Evolutionary conservation across 2,329 filamentous ascomycete species (phyloP).

Genomic region (Microdochium paspali): DNA sequence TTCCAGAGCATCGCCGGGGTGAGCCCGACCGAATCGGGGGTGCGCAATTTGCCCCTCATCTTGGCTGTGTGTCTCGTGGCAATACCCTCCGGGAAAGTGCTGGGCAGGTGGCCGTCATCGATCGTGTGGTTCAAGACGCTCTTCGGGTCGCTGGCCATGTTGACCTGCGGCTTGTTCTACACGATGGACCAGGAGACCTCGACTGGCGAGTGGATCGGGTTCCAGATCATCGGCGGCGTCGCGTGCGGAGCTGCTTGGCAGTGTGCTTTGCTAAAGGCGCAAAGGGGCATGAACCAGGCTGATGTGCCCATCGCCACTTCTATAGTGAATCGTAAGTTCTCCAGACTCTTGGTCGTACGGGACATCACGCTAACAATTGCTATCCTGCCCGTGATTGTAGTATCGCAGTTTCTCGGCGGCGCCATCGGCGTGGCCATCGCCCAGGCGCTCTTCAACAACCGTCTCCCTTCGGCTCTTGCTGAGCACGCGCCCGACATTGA

Average conservation of each 20-base stretch:
- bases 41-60: constrained; percentile 15
- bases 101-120: constrained; percentile 2
- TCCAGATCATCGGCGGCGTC: constrained; percentile 22
- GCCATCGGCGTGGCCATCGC: constrained; percentile 41
- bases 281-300: constrained; percentile 21
- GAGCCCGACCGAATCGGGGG: constrained; percentile 10
- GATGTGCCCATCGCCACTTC: constrained; percentile 28
- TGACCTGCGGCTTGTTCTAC: constrained; percentile 22
- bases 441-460: constrained; percentile 40
- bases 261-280: constrained; percentile 23
- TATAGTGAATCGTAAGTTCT: constrained; percentile 1
- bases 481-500: constrained; percentile 23
- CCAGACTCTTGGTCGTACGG: not conserved
- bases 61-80: constrained; percentile 12
- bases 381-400: constrained; percentile 20
- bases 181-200: constrained; percentile 18
- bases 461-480: constrained; percentile 27
- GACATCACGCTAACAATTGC: constrained; percentile 9
- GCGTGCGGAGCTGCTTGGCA: constrained; percentile 24
- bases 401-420: constrained; percentile 31
- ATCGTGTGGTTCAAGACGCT: not conserved
- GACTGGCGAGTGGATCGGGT: constrained; percentile 24
- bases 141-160: constrained; percentile 5
- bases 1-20: constrained; percentile 15
- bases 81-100: constrained; percentile 10